Evolutionary conservation across 2,329 filamentous ascomycete species (phyloP), one percentile per base, ranked within the genome.

Genomic region (Neurospora sp.): DNA sequence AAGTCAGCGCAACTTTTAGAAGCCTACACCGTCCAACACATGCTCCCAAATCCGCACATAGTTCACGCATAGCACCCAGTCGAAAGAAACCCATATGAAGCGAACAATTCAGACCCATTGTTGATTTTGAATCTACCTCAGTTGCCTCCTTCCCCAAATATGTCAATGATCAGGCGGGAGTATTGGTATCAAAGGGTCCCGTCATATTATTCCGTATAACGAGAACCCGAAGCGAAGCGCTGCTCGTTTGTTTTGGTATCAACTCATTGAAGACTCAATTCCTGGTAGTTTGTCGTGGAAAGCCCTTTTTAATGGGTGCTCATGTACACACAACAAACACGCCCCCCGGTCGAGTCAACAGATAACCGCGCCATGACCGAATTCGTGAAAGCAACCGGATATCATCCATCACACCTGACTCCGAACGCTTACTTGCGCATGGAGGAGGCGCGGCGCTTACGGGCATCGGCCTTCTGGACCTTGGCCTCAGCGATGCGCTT

Each of bases 401-500:
- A 62, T 62, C 74, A 73, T 73, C 76, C 74, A 74, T 74, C 76
- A 75, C 73, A 73, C 66, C 68, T 72, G 75, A 76, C 72, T 70
- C 77, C 76, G 79, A 75, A 76, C 71, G 80, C 86, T 85, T 93
- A 93, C 87, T 95, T 95, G 87, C 87, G 90, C 91, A 96, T 93
- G 80, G 95, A 97, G 83, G 92, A 96, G 79, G 95, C 95, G 82
- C 96, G 90, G 83, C 96, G 91, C 93, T 98, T 98, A 87, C 93
- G 93, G 83, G 91, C 86, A 86, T 98, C 95, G 79, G 90, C 90
- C 88, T 96, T 95, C 85, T 91, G 90, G 82, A 91, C 87, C 90
- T 97, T 97, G 87, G 93, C 92, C 88, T 99, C 96, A 81, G 90
- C 87, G 80, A 98, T 93, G 86, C 96, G 96, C 92, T 96, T 96